A percentile compares a stretch with the other conserved stretches of the same genome.
Evolutionary conservation across 768 basidiomycete species (phyloP).

Genomic region (Collybiopsis luxurians): DNA sequence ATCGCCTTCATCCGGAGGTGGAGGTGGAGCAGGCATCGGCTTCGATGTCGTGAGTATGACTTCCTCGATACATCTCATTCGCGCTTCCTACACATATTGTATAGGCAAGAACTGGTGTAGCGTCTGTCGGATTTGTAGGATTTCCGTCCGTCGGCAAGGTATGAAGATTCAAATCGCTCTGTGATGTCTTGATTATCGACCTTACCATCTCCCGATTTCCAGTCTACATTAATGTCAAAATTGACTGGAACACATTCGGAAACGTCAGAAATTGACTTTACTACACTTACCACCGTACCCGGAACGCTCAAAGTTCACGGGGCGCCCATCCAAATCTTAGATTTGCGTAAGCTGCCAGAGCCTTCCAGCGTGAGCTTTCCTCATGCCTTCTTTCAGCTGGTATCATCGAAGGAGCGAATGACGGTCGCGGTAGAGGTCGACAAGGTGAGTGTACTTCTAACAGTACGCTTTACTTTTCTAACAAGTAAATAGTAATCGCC

Average conservation of each 20-base stretch:
- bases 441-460: constrained; percentile 56
- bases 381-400: constrained; percentile 49
- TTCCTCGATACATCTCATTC: background rate
- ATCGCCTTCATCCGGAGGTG: constrained; percentile 65
- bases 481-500: constrained; percentile 57
- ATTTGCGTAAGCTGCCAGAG: constrained; percentile 64
- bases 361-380: background rate
- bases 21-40: constrained; percentile 85
- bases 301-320: constrained; percentile 79
- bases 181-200: background rate
- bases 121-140: constrained; percentile 91
- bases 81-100: background rate
- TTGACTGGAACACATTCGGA: constrained; percentile 96
- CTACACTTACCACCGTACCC: constrained; percentile 74
- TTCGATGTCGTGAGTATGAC: constrained; percentile 87
- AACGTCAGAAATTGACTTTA: constrained; percentile 96
- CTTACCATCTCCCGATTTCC: constrained; percentile 8
- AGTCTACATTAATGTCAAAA: constrained; percentile 95
- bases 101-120: constrained; percentile 78
- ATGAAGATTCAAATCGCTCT: constrained; percentile 2
- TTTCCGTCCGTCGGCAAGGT: constrained; percentile 97
- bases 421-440: constrained; percentile 93
- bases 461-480: background rate
- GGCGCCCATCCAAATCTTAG: constrained; percentile 92
- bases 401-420: constrained; percentile 97